Conservation (phyloP, 805 yeast species). For the Ascoidea tarda region DNA sequence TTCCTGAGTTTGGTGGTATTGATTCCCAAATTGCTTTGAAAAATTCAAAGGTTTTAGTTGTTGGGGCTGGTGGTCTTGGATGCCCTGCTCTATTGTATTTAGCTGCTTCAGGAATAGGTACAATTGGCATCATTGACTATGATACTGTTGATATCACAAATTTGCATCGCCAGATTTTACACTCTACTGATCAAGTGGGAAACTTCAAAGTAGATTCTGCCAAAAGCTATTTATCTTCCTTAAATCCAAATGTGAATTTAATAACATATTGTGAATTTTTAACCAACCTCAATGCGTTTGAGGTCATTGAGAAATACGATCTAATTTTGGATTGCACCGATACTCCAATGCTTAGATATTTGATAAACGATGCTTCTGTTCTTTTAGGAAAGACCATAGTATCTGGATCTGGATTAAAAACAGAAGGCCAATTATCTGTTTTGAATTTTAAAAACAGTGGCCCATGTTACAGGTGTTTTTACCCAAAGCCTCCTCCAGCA, state of each 20-base stretch:
- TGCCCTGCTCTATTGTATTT: conserved; percentile 81
- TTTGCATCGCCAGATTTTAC: conserved; percentile 81
- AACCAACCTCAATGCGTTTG: conserved; percentile 42
- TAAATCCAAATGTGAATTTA: conserved; percentile 60
- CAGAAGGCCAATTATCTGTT: conserved; percentile 82
- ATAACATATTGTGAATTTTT: conserved; percentile 38
- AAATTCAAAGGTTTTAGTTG: conserved; percentile 46
- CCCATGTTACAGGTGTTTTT: conserved; percentile 92
- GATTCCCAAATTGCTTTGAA: conserved; percentile 46
- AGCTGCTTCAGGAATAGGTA: conserved; percentile 80
- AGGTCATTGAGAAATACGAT: conserved; percentile 52
- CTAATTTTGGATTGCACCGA: conserved; percentile 88
- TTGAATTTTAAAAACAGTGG: conserved; percentile 53
- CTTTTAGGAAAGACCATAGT: conserved; percentile 55
- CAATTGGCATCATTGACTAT: conserved; percentile 74
- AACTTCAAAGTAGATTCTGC: conserved; percentile 74
- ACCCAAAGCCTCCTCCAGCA: conserved; percentile 83
- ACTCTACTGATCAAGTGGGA: conserved; percentile 54
- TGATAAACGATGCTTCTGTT: conserved; percentile 77
- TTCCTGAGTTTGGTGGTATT: conserved; percentile 54
- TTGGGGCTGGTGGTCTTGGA: conserved; percentile 97
- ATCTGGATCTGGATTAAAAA: conserved; percentile 82
- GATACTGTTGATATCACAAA: conserved; percentile 79
- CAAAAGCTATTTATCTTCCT: conserved; percentile 26
- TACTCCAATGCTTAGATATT: conserved; percentile 75